Conservation (phyloP, 371 early-diverging fungal genomes). For the Mucor indicus region DNA sequence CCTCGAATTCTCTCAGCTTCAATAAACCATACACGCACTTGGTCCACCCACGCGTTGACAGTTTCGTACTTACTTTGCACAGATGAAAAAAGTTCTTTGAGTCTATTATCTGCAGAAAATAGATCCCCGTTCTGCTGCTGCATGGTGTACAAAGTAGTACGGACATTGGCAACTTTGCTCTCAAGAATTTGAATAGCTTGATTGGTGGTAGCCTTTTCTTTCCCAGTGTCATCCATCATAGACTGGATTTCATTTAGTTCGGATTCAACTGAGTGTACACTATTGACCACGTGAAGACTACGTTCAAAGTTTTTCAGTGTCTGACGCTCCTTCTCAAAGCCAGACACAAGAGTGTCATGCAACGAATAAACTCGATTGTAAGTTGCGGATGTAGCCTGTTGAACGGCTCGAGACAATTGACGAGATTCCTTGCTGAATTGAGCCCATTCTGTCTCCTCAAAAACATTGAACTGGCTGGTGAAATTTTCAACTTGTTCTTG, state of each 20-base stretch:
- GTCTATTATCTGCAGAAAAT: conserved; percentile 12
- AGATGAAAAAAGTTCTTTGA: conserved; percentile 15
- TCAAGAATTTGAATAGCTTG: conserved; percentile 36
- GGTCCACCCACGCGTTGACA: conserved; percentile 48
- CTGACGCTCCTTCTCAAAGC: conserved; percentile 14
- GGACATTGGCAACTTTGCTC: conserved; percentile 29
- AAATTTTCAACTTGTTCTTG: conserved; percentile 2
- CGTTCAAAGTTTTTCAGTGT: conserved; percentile 25
- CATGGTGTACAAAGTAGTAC: conserved; percentile 21
- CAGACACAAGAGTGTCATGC: conserved; percentile 1
- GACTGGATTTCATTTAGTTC: conserved; percentile 41
- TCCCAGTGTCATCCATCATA: conserved; percentile 26
- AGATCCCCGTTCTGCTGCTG: conserved; percentile 34
- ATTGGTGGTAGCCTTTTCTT: conserved; percentile 26
- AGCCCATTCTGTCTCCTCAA: conserved; percentile 25
- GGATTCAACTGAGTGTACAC: conserved; percentile 27
- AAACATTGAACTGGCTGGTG: conserved; percentile 4
- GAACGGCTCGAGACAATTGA: conserved; percentile 16
- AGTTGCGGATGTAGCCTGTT: conserved; percentile 2
- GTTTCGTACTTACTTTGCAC: conserved; percentile 28
- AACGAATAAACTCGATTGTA: conserved; percentile 4
- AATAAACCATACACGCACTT: conserved; percentile 53
- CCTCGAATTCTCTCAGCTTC: conserved; percentile 49
- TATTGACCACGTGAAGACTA: conserved; percentile 24
- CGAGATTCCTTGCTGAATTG: conserved; percentile 13